Conservation (phyloP, 352 stramenopile genomes). For the Phytophthora tentaculata region DNA sequence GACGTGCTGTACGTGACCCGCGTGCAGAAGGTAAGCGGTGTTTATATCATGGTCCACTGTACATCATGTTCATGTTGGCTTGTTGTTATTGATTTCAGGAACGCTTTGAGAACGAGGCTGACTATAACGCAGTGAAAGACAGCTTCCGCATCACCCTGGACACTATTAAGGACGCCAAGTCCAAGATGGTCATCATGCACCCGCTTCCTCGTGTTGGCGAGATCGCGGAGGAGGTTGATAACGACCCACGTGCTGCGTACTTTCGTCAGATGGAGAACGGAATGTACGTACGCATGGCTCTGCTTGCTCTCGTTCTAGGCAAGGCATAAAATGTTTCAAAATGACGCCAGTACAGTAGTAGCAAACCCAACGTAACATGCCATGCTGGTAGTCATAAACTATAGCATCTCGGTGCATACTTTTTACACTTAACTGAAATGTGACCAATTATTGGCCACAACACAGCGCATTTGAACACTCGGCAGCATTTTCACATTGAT, state of each 20-base stretch:
- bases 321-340: slow-evolving; percentile 57
- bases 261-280: slow-evolving; percentile 98
- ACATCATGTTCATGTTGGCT: slow-evolving; percentile 1
- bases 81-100: slow-evolving; percentile 64
- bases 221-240: slow-evolving; percentile 96
- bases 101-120: slow-evolving; percentile 93
- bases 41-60: background rate
- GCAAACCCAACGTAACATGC: slow-evolving; percentile 1
- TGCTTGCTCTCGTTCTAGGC: slow-evolving; percentile 94
- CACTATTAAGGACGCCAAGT: slow-evolving; percentile 87
- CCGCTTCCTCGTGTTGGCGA: slow-evolving; percentile 98
- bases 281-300: slow-evolving; percentile 99
- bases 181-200: slow-evolving; percentile 97
- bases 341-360: slow-evolving; percentile 3
- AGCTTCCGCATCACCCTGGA: slow-evolving; percentile 81
- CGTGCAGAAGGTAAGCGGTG: slow-evolving; percentile 88
- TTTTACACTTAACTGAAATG: slow-evolving; percentile 22
- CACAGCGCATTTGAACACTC: slow-evolving; percentile 55
- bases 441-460: slow-evolving; percentile 16
- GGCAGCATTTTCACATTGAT: slow-evolving; percentile 54
- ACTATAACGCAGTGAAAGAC: slow-evolving; percentile 96
- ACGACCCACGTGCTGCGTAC: slow-evolving; percentile 95
- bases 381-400: slow-evolving; percentile 23
- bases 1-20: slow-evolving; percentile 99
- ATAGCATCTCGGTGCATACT: slow-evolving; percentile 15